These are phyloP conservation scores for Astragalus membranaceus DNA, from an alignment of 306 rosid genomes.

Conservation along the genomic window DNA sequence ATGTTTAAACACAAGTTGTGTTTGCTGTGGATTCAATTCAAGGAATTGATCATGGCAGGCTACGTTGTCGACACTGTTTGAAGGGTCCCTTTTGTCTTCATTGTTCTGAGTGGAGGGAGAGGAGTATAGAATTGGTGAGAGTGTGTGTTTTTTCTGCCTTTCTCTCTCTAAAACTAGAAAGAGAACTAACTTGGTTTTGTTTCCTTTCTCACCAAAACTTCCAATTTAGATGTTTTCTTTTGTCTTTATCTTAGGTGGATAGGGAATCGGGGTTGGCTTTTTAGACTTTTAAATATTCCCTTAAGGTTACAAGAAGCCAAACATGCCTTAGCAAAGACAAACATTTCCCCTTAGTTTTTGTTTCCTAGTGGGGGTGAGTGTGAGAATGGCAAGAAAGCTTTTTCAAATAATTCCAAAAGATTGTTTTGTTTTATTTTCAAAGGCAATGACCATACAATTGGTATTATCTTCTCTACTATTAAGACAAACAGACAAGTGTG, in stretches of 20 bases:
- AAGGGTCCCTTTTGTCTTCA: constrained; percentile 62
- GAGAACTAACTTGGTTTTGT: background rate
- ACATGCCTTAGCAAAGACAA: constrained; percentile 74
- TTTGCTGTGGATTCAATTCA: constrained; percentile 21
- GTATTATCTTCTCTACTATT: constrained; percentile 41
- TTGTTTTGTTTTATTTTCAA: constrained; percentile 41
- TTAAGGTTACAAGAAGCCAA: constrained; percentile 42
- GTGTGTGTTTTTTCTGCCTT: background rate
- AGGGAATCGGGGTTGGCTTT: constrained; percentile 62
- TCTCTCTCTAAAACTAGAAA: constrained; percentile 10
- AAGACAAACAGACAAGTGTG: constrained; percentile 59
- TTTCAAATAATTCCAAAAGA: constrained; percentile 35
- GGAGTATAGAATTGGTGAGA: constrained; percentile 49
- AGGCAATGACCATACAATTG: constrained; percentile 53
- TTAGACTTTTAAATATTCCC: constrained; percentile 48
- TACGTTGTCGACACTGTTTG: constrained; percentile 65
- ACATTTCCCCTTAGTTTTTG: constrained; percentile 49
- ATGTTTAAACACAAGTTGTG: constrained; percentile 21
- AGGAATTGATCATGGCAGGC: constrained; percentile 54
- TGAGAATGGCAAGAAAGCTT: constrained; percentile 36
- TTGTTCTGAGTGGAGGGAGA: constrained; percentile 38
- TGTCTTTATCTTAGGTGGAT: constrained; percentile 60
- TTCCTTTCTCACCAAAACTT: constrained; percentile 6
- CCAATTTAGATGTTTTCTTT: constrained; percentile 27
- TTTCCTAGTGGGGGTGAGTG: constrained; percentile 54